phyloP scores from a whole-genome alignment of 768 basidiomycete genomes.

The Phanerodontia chrysosporium region DNA sequence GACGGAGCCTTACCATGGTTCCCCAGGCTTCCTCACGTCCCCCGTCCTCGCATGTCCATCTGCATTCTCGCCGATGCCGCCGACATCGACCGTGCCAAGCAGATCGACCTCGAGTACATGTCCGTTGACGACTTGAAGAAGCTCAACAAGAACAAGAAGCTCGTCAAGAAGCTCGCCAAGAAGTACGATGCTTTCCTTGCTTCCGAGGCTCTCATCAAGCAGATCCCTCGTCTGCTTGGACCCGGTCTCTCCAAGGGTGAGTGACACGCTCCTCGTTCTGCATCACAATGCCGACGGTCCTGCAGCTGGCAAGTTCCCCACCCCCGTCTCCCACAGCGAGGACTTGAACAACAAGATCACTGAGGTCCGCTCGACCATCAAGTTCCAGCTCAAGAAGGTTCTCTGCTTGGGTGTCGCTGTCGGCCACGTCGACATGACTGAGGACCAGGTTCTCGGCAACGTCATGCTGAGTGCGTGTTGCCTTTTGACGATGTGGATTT shows the following conservation, averaged over 20 bases:
- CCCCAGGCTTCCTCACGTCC: constrained; percentile 93
- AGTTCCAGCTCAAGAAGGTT: constrained; percentile 99
- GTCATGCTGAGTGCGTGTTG: constrained; percentile 84
- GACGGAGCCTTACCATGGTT: neutral
- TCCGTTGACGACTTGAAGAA: constrained; percentile 99
- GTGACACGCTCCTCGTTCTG: constrained; percentile 17
- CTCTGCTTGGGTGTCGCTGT: constrained; percentile 98
- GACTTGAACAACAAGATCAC: constrained; percentile 86
- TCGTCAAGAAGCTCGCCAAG: constrained; percentile 99
- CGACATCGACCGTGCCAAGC: constrained; percentile 98
- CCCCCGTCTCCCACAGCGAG: constrained; percentile 89
- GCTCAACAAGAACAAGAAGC: constrained; percentile 99
- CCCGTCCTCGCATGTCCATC: constrained; percentile 98
- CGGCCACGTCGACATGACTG: constrained; percentile 95
- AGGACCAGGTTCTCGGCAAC: constrained; percentile 95
- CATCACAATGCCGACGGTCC: neutral
- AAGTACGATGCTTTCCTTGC: constrained; percentile 99
- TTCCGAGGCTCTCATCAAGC: constrained; percentile 97
- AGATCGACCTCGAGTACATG: constrained; percentile 98
- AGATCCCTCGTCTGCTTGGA: constrained; percentile 98
- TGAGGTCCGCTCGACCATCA: constrained; percentile 98
- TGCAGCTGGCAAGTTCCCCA: constrained; percentile 98
- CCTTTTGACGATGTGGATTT: neutral
- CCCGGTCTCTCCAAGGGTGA: constrained; percentile 98
- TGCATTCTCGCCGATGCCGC: constrained; percentile 99